These are phyloP conservation scores for Nemania bipapillata DNA, from an alignment of 2,329 filamentous ascomycete genomes.

Conservation along the genomic window DNA sequence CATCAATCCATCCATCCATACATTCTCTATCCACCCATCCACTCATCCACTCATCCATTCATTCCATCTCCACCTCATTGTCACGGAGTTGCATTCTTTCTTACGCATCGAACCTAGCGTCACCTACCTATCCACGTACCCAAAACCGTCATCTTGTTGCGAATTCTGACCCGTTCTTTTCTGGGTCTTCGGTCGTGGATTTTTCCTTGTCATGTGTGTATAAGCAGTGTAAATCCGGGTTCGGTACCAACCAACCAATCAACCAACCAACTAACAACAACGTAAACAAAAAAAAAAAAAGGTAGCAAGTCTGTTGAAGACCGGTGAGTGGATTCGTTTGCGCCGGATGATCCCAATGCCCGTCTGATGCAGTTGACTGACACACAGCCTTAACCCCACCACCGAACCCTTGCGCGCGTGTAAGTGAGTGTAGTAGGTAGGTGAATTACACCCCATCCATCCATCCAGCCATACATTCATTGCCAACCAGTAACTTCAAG, in stretches of 20 bases:
- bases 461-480: too few species aligned
- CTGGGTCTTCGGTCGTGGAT: neutral
- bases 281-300: too few species aligned
- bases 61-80: neutral
- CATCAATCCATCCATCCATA: too few species aligned
- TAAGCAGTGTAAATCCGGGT: conserved; percentile 26
- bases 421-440: too few species aligned
- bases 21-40: neutral
- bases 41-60: too few species aligned
- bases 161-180: neutral
- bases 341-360: conserved; percentile 38
- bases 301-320: too few species aligned
- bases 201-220: conserved; percentile 20
- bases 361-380: conserved; percentile 36
- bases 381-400: conserved; percentile 8
- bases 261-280: too few species aligned
- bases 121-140: neutral
- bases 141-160: conserved; percentile 1
- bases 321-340: conserved; percentile 27
- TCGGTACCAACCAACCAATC: too few species aligned
- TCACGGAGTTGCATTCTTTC: neutral
- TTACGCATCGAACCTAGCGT: neutral
- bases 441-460: too few species aligned
- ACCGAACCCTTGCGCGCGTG: conserved; percentile 7
- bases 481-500: too few species aligned